Conservation (phyloP, 805 yeast genomes). For the Metschnikowia corniflorae region DNA sequence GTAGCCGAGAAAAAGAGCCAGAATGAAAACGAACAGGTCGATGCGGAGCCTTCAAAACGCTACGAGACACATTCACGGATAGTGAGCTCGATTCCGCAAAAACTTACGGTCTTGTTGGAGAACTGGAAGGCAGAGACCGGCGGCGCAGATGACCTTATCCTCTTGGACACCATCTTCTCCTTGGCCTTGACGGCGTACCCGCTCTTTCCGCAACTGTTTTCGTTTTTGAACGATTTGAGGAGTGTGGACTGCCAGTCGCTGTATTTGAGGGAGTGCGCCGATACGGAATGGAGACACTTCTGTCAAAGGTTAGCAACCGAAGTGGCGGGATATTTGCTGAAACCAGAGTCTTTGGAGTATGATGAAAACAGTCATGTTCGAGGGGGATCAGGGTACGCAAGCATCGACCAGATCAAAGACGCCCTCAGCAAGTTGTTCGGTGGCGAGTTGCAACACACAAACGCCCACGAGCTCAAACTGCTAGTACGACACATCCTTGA, state of each 20-base stretch:
- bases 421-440: conserved; percentile 16
- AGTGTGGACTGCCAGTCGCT: conserved; percentile 18
- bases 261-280: conserved; percentile 18
- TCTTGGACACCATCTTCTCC: conserved; percentile 29
- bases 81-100: conserved; percentile 19
- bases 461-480: conserved; percentile 25
- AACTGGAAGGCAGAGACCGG: conserved; percentile 22
- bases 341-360: conserved; percentile 16
- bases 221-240: conserved; percentile 35
- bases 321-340: conserved; percentile 14
- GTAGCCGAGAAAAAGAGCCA: not conserved
- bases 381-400: conserved; percentile 12
- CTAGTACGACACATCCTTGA: conserved; percentile 26
- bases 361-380: conserved; percentile 11
- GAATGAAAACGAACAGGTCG: not conserved
- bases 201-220: conserved; percentile 26
- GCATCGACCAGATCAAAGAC: conserved; percentile 18
- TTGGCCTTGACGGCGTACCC: conserved; percentile 34
- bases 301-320: conserved; percentile 19
- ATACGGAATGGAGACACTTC: conserved; percentile 21
- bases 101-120: conserved; percentile 21
- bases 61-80: conserved; percentile 1
- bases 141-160: conserved; percentile 16
- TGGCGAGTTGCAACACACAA: conserved; percentile 25
- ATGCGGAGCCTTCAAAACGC: not conserved